Evolutionary conservation across 306 rosid species (phyloP).

Genomic region (Trichosanthes cucumerina): DNA sequence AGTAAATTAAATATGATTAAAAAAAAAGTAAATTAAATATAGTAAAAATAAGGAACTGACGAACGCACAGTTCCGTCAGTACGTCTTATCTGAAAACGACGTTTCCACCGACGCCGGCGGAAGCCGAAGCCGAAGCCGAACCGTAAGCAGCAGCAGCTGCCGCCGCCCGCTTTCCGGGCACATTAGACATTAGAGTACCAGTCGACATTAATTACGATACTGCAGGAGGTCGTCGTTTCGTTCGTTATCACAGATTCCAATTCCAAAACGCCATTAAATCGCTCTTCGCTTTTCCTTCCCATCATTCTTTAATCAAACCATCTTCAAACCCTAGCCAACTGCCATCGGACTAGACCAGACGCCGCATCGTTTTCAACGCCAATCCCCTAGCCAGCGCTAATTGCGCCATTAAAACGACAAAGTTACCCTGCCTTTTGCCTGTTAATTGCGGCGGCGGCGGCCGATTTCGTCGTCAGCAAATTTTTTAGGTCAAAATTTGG

Average conservation of each 20-base stretch:
- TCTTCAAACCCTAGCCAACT: neutral
- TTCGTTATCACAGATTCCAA: neutral
- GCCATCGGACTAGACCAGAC: neutral
- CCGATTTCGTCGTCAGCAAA: neutral
- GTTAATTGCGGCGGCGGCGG: neutral
- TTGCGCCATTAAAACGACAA: neutral
- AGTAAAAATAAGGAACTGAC: neutral
- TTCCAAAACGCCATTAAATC: neutral
- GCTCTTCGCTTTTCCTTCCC: neutral
- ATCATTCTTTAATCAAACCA: neutral
- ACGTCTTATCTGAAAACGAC: neutral
- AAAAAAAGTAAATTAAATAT: neutral
- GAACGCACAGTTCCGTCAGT: neutral
- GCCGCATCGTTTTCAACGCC: neutral
- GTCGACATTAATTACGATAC: neutral
- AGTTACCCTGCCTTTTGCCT: too few relatives aligned
- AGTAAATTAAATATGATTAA: too few relatives aligned
- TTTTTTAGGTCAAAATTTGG: too few relatives aligned
- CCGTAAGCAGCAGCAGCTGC: neutral
- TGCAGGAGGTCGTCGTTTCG: neutral
- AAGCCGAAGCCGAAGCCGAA: neutral
- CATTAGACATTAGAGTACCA: too few relatives aligned
- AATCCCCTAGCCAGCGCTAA: neutral
- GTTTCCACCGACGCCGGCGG: slow-evolving; percentile 1
- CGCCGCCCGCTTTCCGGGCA: neutral